Percentiles rank a stretch among this genome's conserved stretches.
Conservation (phyloP, 257 asterid genomes). For the Jacaranda copaia region DNA sequence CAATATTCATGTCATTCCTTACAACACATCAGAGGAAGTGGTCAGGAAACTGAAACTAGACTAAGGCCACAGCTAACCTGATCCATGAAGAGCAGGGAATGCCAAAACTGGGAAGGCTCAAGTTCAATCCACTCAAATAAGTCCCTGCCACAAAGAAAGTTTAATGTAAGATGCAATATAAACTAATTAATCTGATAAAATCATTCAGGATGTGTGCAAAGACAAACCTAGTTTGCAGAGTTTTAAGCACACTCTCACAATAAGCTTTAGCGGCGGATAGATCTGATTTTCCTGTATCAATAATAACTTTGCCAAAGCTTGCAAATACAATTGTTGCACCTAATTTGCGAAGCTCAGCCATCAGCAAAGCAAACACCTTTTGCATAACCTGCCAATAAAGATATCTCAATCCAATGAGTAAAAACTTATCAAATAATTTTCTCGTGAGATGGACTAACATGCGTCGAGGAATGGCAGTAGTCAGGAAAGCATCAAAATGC, state of each 20-base stretch:
- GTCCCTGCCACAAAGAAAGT: constrained; percentile 61
- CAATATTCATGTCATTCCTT: not conserved
- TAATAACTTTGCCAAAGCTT: constrained; percentile 80
- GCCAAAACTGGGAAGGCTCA: constrained; percentile 94
- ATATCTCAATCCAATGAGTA: constrained; percentile 21
- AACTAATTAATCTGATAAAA: not conserved
- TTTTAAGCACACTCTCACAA: constrained; percentile 87
- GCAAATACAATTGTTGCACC: constrained; percentile 88
- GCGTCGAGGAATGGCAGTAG: constrained; percentile 19
- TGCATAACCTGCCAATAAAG: constrained; percentile 79
- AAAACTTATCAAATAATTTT: not conserved
- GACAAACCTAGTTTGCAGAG: constrained; percentile 79
- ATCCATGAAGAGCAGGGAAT: constrained; percentile 95
- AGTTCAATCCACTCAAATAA: constrained; percentile 96
- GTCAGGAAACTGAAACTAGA: constrained; percentile 34
- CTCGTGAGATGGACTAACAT: constrained; percentile 22
- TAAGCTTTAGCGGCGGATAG: constrained; percentile 90
- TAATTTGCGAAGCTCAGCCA: constrained; percentile 94
- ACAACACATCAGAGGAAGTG: constrained; percentile 25
- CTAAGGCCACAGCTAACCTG: constrained; percentile 65
- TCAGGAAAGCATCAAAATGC: constrained; percentile 19
- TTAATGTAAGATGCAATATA: constrained; percentile 37
- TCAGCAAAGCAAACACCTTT: constrained; percentile 88
- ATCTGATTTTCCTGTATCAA: constrained; percentile 92
- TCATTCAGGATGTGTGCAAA: constrained; percentile 28